Percentiles rank a stretch among this genome's conserved stretches.
Evolutionary conservation across 176 grass and related monocot genomes (phyloP).

Genomic region (Themeda triandra): DNA sequence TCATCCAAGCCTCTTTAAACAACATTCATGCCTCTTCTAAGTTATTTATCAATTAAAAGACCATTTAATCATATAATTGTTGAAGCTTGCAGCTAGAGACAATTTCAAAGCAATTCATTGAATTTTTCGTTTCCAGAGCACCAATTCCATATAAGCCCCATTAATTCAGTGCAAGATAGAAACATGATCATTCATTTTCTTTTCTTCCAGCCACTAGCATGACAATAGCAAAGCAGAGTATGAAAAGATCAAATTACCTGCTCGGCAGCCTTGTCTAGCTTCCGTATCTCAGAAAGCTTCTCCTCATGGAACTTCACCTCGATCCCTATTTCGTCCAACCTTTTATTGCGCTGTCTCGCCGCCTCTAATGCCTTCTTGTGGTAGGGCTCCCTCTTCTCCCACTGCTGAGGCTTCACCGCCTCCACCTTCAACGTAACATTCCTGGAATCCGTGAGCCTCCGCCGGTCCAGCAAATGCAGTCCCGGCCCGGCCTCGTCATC

Average conservation of each 20-base stretch:
- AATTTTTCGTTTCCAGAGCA: not conserved
- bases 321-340: constrained; percentile 19
- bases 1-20: not conserved
- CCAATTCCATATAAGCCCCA: not conserved
- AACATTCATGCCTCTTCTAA: not conserved
- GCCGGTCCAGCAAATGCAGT: constrained; percentile 3
- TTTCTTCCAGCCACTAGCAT: not conserved
- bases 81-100: not conserved
- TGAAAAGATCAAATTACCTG: constrained; percentile 28
- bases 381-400: not conserved
- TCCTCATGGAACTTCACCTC: constrained; percentile 9
- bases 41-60: not conserved
- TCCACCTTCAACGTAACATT: constrained; percentile 12
- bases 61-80: not conserved
- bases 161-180: not conserved
- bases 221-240: not conserved
- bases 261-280: not conserved
- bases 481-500: constrained; percentile 13
- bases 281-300: constrained; percentile 14
- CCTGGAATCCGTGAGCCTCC: constrained; percentile 19
- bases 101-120: not conserved
- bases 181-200: not conserved
- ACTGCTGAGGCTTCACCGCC: not conserved
- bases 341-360: constrained; percentile 1
- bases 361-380: constrained; percentile 21